Evolutionary conservation across 441 rosid genomes (phyloP).

Genomic region (Erodium moschatum): DNA sequence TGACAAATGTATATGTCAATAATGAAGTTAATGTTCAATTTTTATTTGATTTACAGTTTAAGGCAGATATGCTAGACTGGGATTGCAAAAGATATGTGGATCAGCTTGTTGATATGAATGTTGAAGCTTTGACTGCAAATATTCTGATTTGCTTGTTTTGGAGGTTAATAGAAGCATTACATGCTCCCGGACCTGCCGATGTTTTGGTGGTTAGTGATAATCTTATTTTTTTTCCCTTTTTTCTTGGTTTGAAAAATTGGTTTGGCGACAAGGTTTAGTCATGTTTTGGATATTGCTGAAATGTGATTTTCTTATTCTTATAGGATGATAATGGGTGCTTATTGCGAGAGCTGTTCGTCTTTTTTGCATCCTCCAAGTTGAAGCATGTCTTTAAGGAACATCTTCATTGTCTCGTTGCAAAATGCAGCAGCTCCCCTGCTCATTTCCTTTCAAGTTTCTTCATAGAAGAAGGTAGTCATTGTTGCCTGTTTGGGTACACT

Average conservation of each 20-base stretch:
- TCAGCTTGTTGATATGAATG: slow-evolving; percentile 44
- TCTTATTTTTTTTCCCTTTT: slow-evolving; percentile 14
- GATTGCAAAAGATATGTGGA: slow-evolving; percentile 56
- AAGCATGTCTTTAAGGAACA: slow-evolving; percentile 61
- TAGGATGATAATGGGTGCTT: slow-evolving; percentile 51
- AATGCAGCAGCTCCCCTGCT: slow-evolving; percentile 60
- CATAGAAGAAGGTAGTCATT: slow-evolving; percentile 56
- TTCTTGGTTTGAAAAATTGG: slow-evolving; percentile 14
- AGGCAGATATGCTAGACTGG: slow-evolving; percentile 39
- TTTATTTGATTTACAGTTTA: slow-evolving; percentile 39
- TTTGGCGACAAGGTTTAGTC: not conserved
- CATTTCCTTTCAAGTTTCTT: slow-evolving; percentile 54
- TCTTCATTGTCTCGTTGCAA: slow-evolving; percentile 48
- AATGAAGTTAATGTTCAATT: not conserved
- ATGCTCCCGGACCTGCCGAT: slow-evolving; percentile 33
- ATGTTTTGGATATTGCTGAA: not conserved
- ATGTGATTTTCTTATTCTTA: slow-evolving; percentile 12
- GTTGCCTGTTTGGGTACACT: slow-evolving; percentile 8
- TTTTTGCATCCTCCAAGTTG: slow-evolving; percentile 49
- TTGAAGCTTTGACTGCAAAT: slow-evolving; percentile 37
- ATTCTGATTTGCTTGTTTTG: slow-evolving; percentile 58
- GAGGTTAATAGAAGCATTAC: slow-evolving; percentile 53
- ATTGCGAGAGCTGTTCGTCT: slow-evolving; percentile 52
- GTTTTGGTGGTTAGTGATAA: slow-evolving; percentile 47
- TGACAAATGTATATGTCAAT: slow-evolving; percentile 8